Conservation (phyloP, 768 basidiomycete species). For the Leccinum subgranulosum region DNA sequence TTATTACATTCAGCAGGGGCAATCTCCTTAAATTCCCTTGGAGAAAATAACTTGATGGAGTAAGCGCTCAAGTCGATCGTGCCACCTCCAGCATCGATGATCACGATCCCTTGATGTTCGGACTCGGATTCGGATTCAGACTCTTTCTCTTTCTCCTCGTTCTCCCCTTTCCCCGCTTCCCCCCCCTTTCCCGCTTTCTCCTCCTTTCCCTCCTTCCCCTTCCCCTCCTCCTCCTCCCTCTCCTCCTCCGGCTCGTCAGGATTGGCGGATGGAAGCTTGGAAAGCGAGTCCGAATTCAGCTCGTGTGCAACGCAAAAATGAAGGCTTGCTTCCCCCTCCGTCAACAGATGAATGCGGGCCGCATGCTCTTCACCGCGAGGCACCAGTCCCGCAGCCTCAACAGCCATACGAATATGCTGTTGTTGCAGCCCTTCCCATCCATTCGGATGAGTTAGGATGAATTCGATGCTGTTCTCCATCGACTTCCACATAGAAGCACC, state of each 20-base stretch:
- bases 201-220: too few species aligned
- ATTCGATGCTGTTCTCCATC: conserved; percentile 17
- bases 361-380: conserved; percentile 8
- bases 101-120: conserved; percentile 36
- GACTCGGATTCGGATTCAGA: conserved; percentile 34
- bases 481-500: conserved; percentile 24
- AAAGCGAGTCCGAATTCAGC: conserved; percentile 31
- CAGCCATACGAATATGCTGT: conserved; percentile 27
- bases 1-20: conserved; percentile 30
- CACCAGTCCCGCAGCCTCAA: conserved; percentile 22
- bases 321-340: conserved; percentile 27
- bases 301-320: conserved; percentile 42
- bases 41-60: conserved; percentile 21
- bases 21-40: conserved; percentile 33
- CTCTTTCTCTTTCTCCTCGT: background rate
- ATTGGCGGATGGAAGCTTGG: background rate
- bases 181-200: too few species aligned
- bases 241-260: background rate
- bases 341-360: conserved; percentile 23
- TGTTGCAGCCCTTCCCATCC: conserved; percentile 33
- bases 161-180: too few species aligned
- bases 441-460: conserved; percentile 29
- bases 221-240: too few species aligned
- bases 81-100: conserved; percentile 46
- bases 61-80: conserved; percentile 39